A percentile compares a stretch with the other conserved stretches of the same genome.
Evolutionary conservation across 768 basidiomycete species (phyloP).

Genomic region (Boletus insuetus): DNA sequence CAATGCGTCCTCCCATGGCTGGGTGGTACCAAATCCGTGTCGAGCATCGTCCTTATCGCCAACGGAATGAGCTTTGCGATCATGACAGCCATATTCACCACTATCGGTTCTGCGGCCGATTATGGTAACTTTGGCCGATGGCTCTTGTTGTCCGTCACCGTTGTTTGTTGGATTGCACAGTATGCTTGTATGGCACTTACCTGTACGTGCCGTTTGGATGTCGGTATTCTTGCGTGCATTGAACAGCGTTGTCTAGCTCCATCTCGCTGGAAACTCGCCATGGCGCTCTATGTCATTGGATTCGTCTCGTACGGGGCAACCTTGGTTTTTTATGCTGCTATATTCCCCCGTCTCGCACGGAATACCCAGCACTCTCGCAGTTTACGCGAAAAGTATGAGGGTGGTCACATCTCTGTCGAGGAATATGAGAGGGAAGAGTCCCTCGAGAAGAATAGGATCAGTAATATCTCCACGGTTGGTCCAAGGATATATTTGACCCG

Average conservation of each 20-base stretch:
- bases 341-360: constrained; percentile 77
- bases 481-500: not conserved
- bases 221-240: not conserved
- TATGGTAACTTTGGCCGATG: constrained; percentile 63
- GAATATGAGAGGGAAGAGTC: constrained; percentile 75
- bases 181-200: constrained; percentile 75
- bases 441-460: constrained; percentile 80
- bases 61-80: constrained; percentile 76
- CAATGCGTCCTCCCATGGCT: constrained; percentile 79
- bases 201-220: constrained; percentile 37
- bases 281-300: constrained; percentile 77
- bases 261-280: constrained; percentile 68
- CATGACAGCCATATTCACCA: constrained; percentile 82
- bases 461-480: constrained; percentile 77
- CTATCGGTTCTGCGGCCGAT: constrained; percentile 49
- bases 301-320: constrained; percentile 81
- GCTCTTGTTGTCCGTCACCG: constrained; percentile 67
- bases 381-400: constrained; percentile 51
- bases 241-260: constrained; percentile 40
- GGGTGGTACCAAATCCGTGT: constrained; percentile 68
- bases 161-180: constrained; percentile 78
- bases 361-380: constrained; percentile 65
- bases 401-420: constrained; percentile 55
- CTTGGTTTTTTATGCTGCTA: constrained; percentile 74
- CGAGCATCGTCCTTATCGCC: constrained; percentile 72